These are phyloP conservation scores for Mrakia hoshinonis DNA, from an alignment of 768 basidiomycete genomes.

Conservation along the genomic window DNA sequence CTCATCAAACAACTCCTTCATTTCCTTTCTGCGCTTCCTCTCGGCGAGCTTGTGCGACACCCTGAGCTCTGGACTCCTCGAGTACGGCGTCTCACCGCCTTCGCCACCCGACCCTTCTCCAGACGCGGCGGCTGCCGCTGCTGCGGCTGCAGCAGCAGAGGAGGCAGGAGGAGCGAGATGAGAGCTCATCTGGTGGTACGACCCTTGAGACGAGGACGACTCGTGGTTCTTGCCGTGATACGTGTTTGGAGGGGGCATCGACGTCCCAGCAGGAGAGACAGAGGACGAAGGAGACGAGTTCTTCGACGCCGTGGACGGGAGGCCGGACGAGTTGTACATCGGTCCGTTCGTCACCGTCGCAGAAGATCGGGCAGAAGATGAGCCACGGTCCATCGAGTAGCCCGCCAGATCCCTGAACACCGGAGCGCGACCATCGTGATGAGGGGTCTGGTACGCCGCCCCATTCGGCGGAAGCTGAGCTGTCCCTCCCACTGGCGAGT, in stretches of 20 bases:
- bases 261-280: background rate
- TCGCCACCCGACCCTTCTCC: constrained; percentile 43
- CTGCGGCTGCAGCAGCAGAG: background rate
- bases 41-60: constrained; percentile 96
- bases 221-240: background rate
- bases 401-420: background rate
- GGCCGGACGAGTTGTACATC: background rate
- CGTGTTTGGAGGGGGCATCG: background rate
- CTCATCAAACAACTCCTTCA: constrained; percentile 98
- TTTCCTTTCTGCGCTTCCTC: constrained; percentile 92
- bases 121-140: too few species aligned
- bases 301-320: background rate
- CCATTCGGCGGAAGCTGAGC: background rate
- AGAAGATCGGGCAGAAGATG: background rate
- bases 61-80: constrained; percentile 85
- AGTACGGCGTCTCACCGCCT: constrained; percentile 63
- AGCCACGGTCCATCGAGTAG: constrained; percentile 15
- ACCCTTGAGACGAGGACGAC: constrained; percentile 10
- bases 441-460: background rate
- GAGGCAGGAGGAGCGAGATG: constrained; percentile 7
- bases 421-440: background rate
- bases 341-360: background rate
- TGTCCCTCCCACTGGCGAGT: background rate
- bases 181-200: constrained; percentile 5
- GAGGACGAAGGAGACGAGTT: constrained; percentile 12